Evolutionary conservation across 805 yeast species (phyloP).

Genomic region (Kluyveromyces aestuarii): DNA sequence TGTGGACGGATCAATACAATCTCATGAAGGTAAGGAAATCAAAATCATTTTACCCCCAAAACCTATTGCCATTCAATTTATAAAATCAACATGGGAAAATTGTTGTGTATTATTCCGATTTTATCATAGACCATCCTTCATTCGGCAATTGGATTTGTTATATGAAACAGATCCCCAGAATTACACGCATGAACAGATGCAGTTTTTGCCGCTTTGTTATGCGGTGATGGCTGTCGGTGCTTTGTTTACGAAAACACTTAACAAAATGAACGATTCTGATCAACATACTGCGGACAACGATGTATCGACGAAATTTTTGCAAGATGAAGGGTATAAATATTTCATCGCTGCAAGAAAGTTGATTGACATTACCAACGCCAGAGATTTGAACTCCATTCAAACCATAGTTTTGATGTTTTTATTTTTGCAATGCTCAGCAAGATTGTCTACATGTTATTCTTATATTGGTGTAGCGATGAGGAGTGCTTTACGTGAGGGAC

Average conservation of each 20-base stretch:
- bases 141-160: slow-evolving; percentile 62
- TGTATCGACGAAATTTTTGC: slow-evolving; percentile 24
- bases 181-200: slow-evolving; percentile 69
- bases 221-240: slow-evolving; percentile 85
- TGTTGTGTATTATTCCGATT: slow-evolving; percentile 80
- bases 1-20: slow-evolving; percentile 14
- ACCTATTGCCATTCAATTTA: slow-evolving; percentile 60
- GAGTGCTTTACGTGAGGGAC: slow-evolving; percentile 77
- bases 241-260: slow-evolving; percentile 41
- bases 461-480: slow-evolving; percentile 85
- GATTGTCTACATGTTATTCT: slow-evolving; percentile 82
- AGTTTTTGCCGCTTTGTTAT: slow-evolving; percentile 73
- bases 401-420: slow-evolving; percentile 79
- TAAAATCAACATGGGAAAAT: slow-evolving; percentile 75
- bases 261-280: slow-evolving; percentile 30
- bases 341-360: slow-evolving; percentile 79
- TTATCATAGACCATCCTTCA: slow-evolving; percentile 77
- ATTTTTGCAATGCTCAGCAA: slow-evolving; percentile 82
- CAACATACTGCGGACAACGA: slow-evolving; percentile 1
- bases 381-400: slow-evolving; percentile 76
- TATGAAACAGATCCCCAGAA: slow-evolving; percentile 71
- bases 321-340: slow-evolving; percentile 69
- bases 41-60: slow-evolving; percentile 69
- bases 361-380: slow-evolving; percentile 78
- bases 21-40: slow-evolving; percentile 38